phyloP scores from a whole-genome alignment of 768 basidiomycete species.

The Russula lepida region DNA sequence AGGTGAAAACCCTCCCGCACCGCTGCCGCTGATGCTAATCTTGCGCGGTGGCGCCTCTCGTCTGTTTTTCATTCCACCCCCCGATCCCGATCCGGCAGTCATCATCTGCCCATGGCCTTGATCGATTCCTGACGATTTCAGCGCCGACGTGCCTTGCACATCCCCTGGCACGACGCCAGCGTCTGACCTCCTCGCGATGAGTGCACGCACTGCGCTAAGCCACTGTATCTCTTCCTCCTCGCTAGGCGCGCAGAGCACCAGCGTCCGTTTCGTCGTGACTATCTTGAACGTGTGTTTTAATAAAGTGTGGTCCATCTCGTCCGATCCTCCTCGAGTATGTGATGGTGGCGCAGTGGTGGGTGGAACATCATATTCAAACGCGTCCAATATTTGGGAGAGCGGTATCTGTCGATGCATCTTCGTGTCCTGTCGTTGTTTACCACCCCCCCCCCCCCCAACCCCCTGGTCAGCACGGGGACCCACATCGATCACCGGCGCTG shows the following conservation, averaged over 20 bases:
- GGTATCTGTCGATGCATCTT: conserved; percentile 83
- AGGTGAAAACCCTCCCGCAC: conserved; percentile 20
- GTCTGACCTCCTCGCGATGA: conserved; percentile 63
- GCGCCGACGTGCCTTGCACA: conserved; percentile 18
- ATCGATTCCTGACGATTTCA: conserved; percentile 16
- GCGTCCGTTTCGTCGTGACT: conserved; percentile 85
- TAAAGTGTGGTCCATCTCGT: conserved; percentile 31
- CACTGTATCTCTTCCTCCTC: conserved; percentile 99
- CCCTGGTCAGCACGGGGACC: neutral
- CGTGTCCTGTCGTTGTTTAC: conserved; percentile 58
- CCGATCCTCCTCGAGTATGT: conserved; percentile 32
- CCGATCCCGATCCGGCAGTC: conserved; percentile 21
- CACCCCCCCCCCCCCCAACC: neutral
- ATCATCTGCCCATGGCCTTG: conserved; percentile 16
- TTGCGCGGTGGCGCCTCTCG: conserved; percentile 27
- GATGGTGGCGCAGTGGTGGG: conserved; percentile 34
- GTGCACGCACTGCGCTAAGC: conserved; percentile 88
- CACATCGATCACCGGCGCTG: conserved; percentile 9
- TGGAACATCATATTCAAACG: conserved; percentile 76
- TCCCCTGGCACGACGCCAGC: conserved; percentile 29
- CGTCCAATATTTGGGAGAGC: conserved; percentile 80
- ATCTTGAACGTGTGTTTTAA: conserved; percentile 81
- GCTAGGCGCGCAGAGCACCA: conserved; percentile 84
- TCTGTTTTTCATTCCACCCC: conserved; percentile 22
- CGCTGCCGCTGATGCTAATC: conserved; percentile 30